Evolutionary conservation across 108 stramenopile species (phyloP), one percentile per base, ranked within the genome.

Genomic region (Nitzschia palea): DNA sequence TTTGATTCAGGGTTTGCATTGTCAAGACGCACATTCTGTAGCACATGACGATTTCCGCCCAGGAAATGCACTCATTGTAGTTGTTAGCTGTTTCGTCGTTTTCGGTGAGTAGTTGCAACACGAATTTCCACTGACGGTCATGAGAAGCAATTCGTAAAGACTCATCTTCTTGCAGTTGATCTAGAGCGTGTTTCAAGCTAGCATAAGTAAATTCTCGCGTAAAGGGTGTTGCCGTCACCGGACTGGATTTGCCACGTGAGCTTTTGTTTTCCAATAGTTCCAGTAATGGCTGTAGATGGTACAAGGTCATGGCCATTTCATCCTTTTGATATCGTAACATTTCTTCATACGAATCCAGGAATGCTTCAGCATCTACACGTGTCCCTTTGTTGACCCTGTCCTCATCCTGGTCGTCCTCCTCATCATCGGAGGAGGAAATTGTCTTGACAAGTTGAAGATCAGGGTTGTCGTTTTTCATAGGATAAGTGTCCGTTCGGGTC

Each of bases 291-390:
- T 68, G 58, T 9, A 91, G 10, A 60, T 87, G 81, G 10, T 52
- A 44, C 23, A 76, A 34, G 6, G 82, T 85, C 2, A 75, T 67
- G 3, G 70, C 50, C 23, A 72, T 50, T 55, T 86, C 90, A 8
- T 44, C 62, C 29, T 91, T 86, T 76, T 91, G 90, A 44, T 76
- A 66, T 45, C 71, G 78, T 33, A 91, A 59, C 87, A 88, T 86
- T n/a, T 58, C 63, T 76, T 88, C 90, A 56, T 91, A 91, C 3
- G 77, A 56, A 9, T 62, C 26, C 30, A 88, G 56, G 52, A 77
- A 90, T 2, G 67, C 45, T n/a, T 76, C 29, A 18, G 70, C 60
- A 22, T 76, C 67, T 6, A 36, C 36, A 63, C 23, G 25, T 0
- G 29, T 37, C 36, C 12, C 23, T 12, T 59, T 36, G 35, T 59